A percentile compares a stretch with the other conserved stretches of the same genome.
Evolutionary conservation across 495 filamentous ascomycete species (phyloP).

Genomic region (Podospora anserina): DNA sequence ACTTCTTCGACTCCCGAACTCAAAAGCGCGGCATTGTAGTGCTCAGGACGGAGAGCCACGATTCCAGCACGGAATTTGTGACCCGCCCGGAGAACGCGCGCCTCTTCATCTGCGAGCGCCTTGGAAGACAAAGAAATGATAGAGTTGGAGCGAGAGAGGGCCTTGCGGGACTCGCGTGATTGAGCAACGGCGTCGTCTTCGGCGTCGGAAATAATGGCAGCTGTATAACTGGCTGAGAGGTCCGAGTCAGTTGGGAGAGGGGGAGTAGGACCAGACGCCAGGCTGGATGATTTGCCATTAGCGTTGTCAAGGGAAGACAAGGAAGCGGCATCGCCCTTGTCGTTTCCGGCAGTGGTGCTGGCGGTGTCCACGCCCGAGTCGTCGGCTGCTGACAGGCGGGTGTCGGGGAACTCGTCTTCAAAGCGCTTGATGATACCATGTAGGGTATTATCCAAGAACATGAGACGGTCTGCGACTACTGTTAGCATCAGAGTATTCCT

Average conservation of each 20-base stretch:
- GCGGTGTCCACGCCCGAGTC: constrained; percentile 23
- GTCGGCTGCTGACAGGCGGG: constrained; percentile 48
- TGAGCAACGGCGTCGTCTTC: constrained; percentile 43
- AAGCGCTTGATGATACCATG: constrained; percentile 90
- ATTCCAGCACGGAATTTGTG: constrained; percentile 69
- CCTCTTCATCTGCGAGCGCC: constrained; percentile 83
- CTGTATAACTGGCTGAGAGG: neutral
- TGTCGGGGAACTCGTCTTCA: constrained; percentile 93
- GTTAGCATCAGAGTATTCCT: constrained; percentile 26
- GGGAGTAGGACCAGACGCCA: neutral
- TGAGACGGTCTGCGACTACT: constrained; percentile 60
- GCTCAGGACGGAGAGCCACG: constrained; percentile 38
- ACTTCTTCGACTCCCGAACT: constrained; percentile 43
- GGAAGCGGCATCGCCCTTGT: neutral
- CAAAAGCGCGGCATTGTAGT: constrained; percentile 38
- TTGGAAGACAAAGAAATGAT: constrained; percentile 76
- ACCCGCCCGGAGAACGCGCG: constrained; percentile 77
- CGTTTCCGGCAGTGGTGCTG: neutral
- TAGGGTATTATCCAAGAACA: constrained; percentile 87
- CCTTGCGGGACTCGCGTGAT: constrained; percentile 36
- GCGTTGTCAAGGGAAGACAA: constrained; percentile 27
- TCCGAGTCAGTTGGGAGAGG: constrained; percentile 8
- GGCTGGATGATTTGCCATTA: constrained; percentile 21
- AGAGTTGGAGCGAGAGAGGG: constrained; percentile 67
- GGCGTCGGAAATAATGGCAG: constrained; percentile 28